Evolutionary conservation across 768 basidiomycete species (phyloP), one percentile per base, ranked within the genome.

Genomic region (Kwoniella shandongensis): DNA sequence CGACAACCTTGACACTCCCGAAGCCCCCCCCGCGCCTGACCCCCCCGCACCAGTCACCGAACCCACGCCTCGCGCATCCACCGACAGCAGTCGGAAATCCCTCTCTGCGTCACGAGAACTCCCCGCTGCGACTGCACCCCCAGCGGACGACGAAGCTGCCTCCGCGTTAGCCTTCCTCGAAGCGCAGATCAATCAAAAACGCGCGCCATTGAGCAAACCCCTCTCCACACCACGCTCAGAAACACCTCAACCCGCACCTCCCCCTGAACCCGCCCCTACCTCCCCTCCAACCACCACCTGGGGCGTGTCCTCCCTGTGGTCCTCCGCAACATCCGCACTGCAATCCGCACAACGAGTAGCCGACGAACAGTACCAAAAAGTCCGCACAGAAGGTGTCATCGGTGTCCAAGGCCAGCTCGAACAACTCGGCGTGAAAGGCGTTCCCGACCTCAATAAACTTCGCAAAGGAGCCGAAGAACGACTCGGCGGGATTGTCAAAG

Each of bases 141-240:
- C 20, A 22, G 47, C 59, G 27, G 83, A 83, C 61, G 85, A 84
- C 29, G 88, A 92, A 65, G 83, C 83, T 55, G 85, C 86, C 2
- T 88, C 90, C 61, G 91, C 89, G 23, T 84, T 93, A 25, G 91
- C 91, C 15, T 94, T 93, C 80, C 84, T 96, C 39, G 89, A 96
- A 75, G 90, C 69, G 35, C 75, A 96, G 78, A 90, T 94, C 63
- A 91, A 89, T 0, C 89, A 89, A 83, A 93, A 91, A 54, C 59
- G 69, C n/a, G 66, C 66, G 2, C 64, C 88, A 87, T 41, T 85
- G 10, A 64, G 30, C 39, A 57, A 57, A 76, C 29, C 59, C 54
- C 40, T 66, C 59, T 54, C 57, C 80, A 70, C 74, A 78, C 69
- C 66, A 77, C 57, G 11, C 63, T 80, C 27, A 78, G 75, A 57